Percentiles rank a stretch among this genome's conserved stretches.
phyloP scores from a whole-genome alignment of 306 rosid genomes.

The Sicyos baderoa region DNA sequence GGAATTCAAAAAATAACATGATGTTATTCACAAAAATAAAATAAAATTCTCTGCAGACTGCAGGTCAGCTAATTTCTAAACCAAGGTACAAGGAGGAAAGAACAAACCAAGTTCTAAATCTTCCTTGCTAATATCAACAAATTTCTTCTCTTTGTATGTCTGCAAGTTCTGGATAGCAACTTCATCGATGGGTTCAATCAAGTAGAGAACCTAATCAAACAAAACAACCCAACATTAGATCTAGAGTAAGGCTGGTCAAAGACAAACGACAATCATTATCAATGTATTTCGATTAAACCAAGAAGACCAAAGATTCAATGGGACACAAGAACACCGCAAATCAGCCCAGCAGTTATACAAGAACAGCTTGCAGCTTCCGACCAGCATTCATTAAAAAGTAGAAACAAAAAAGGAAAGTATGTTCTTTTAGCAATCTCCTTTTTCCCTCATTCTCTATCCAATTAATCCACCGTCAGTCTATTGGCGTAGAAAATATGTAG shows the following conservation, averaged over 20 bases:
- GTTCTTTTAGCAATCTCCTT: background rate
- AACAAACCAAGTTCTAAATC: slow-evolving; percentile 85
- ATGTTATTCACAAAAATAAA: background rate
- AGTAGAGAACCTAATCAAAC: slow-evolving; percentile 63
- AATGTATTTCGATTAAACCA: background rate
- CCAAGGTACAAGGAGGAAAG: background rate
- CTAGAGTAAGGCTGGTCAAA: background rate
- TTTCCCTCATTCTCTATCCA: background rate
- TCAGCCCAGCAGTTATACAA: background rate
- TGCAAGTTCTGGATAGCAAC: slow-evolving; percentile 96
- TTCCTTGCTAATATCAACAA: slow-evolving; percentile 98
- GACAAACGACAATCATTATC: background rate
- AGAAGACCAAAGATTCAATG: background rate
- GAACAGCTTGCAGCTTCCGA: background rate
- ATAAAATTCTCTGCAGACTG: background rate
- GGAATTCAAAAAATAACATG: background rate
- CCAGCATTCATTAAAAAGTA: background rate
- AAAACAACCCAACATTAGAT: slow-evolving; percentile 19
- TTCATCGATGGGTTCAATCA: slow-evolving; percentile 92
- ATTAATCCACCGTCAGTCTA: background rate
- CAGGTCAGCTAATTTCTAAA: background rate
- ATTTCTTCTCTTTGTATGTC: slow-evolving; percentile 88
- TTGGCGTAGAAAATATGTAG: background rate
- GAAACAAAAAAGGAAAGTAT: background rate
- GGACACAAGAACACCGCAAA: background rate